Base-by-base conservation (phyloP, 116 monocot species). In the Thalassia testudinum region DNA sequence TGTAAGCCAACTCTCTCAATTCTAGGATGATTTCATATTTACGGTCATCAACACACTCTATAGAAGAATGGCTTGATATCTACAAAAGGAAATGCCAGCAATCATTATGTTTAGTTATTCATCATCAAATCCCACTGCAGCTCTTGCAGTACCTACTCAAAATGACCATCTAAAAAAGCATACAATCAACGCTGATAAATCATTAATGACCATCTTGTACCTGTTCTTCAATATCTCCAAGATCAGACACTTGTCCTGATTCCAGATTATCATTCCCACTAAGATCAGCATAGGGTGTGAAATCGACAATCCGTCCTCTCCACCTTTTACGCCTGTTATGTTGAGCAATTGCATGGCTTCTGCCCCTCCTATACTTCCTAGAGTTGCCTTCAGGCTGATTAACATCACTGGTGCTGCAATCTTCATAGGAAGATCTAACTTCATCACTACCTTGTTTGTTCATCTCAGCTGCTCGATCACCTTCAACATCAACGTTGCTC, bases 11-110 rank as follows among this genome's bases (percentile, higher is more conserved):
- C 47, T 97, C 89, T 61, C 74, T 77, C 65, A 97, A 60, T 50
- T 89, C 89, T 53, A 89, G 59, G 44, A 97, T 58, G 49, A 82
- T 52, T 60, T 78, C 97, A 82, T 77, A 85, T 40, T 78, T 79
- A 26, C 71, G 66, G 23, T 45, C 52, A 49, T 62, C 58, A 5
- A 68, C 13, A 70, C 66, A 52, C 49, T 78, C 62, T 17, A 63
- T 65, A 19, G 57, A 73, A 56, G 73, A 74, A 56, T 56, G 53
- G 30, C 52, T 49, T 47, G 64, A 55, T 6, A 29, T 48, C 64
- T 64, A 29, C 45, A 45, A 54, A 21, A 47, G 19, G 53, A 43
- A 42, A 27, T 3, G 30, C 30, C 30, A 34, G 10, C 30, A 34
- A 34, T 10, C 3, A 34, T 34, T 34, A 34, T 34, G 3, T 5